Percentiles rank a stretch among this genome's conserved stretches.
These are phyloP conservation scores for Hyphopichia burtonii DNA, from an alignment of 1,139 yeast genomes.

Conservation along the genomic window DNA sequence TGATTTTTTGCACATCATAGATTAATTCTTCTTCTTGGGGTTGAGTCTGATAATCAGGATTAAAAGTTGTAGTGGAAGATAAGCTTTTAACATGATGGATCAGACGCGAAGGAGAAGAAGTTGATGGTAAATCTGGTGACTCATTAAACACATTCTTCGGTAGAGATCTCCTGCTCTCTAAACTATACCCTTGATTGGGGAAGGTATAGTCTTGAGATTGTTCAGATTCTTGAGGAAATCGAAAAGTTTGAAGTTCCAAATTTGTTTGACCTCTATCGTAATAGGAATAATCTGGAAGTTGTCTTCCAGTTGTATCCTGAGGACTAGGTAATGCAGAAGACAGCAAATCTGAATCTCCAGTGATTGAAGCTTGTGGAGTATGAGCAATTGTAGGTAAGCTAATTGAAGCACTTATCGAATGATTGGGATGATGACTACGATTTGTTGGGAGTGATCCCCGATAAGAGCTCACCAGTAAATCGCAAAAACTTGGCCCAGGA, in stretches of 20 bases:
- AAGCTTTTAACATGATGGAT: not conserved
- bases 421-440: not conserved
- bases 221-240: not conserved
- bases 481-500: not conserved
- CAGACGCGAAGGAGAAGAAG: not conserved
- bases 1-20: not conserved
- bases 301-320: not conserved
- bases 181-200: not conserved
- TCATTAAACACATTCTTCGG: not conserved
- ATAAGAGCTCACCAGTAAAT: not conserved
- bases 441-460: not conserved
- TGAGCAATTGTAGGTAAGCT: not conserved
- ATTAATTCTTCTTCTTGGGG: conserved; percentile 1
- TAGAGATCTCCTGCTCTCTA: too few species aligned
- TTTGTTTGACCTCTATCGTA: not conserved
- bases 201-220: not conserved
- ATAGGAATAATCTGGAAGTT: not conserved
- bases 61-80: not conserved
- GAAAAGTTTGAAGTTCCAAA: not conserved
- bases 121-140: not conserved
- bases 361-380: not conserved
- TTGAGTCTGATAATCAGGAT: not conserved
- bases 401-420: not conserved
- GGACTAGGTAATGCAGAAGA: conserved; percentile 1
- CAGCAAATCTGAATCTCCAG: not conserved